These are phyloP conservation scores for Scytalidium lignicola DNA, from an alignment of 2,329 filamentous ascomycete species.

Conservation along the genomic window DNA sequence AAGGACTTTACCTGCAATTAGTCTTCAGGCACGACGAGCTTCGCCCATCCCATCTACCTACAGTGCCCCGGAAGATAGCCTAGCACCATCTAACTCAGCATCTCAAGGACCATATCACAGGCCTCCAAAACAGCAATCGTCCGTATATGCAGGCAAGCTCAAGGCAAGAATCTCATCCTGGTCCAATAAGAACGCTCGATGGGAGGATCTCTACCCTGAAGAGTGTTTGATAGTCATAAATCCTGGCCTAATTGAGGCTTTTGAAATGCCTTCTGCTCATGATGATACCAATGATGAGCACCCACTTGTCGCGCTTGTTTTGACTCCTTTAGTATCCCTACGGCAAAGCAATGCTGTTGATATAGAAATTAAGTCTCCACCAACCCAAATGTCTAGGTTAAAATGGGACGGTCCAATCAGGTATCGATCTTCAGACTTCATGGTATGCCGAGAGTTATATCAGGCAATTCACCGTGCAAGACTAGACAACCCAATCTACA, in stretches of 20 bases:
- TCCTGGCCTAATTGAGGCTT: conserved; percentile 55
- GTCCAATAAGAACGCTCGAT: conserved; percentile 53
- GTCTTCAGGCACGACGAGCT: conserved; percentile 9
- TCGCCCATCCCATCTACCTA: conserved; percentile 20
- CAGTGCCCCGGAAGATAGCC: conserved; percentile 19
- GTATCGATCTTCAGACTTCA: conserved; percentile 72
- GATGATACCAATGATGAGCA: conserved; percentile 25
- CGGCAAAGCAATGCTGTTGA: conserved; percentile 88
- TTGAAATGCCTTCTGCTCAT: conserved; percentile 29
- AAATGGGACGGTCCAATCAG: conserved; percentile 63
- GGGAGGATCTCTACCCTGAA: conserved; percentile 52
- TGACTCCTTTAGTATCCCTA: conserved; percentile 87
- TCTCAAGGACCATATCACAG: conserved; percentile 67
- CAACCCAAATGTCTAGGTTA: conserved; percentile 67
- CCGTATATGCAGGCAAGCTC: conserved; percentile 34
- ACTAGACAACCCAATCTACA: conserved; percentile 89
- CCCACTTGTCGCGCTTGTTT: conserved; percentile 66
- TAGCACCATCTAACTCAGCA: conserved; percentile 76
- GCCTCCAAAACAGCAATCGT: conserved; percentile 38
- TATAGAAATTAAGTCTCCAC: conserved; percentile 86
- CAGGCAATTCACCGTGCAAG: conserved; percentile 81
- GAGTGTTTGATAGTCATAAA: conserved; percentile 51
- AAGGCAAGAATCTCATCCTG: conserved; percentile 56
- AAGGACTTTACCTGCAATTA: conserved; percentile 25
- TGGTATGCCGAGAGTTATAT: conserved; percentile 80